Evolutionary conservation across 257 asterid genomes (phyloP).

Genomic region (Ilex aquifolium): DNA sequence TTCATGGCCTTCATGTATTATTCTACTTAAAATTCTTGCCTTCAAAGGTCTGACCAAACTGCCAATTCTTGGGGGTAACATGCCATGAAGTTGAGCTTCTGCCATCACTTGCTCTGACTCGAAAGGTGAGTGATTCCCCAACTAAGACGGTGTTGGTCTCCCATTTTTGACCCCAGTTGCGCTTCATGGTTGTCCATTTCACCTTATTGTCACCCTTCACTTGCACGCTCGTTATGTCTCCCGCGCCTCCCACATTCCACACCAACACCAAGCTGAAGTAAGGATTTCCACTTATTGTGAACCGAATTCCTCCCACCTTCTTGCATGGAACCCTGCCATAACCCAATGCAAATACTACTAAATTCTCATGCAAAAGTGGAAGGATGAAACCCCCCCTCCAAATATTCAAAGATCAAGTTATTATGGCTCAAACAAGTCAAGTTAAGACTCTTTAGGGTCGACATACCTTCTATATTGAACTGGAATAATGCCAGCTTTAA

Average conservation of each 20-base stretch:
- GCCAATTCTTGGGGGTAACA: slow-evolving; percentile 30
- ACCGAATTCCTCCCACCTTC: slow-evolving; percentile 40
- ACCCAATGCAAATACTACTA: too few relatives aligned
- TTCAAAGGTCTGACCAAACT: slow-evolving; percentile 34
- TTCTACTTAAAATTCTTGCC: slow-evolving; percentile 25
- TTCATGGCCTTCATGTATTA: too few relatives aligned
- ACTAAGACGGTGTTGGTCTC: slow-evolving; percentile 22
- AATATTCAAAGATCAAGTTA: too few relatives aligned
- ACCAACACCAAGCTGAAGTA: slow-evolving; percentile 33
- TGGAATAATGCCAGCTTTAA: slow-evolving; percentile 36
- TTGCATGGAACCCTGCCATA: slow-evolving; percentile 40
- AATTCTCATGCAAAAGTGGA: too few relatives aligned
- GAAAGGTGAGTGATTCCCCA: slow-evolving; percentile 25
- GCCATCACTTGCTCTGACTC: slow-evolving; percentile 39
- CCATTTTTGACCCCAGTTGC: slow-evolving; percentile 47
- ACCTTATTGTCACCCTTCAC: slow-evolving; percentile 15
- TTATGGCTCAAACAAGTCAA: too few relatives aligned
- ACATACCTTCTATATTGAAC: slow-evolving; percentile 32
- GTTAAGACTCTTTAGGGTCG: too few relatives aligned
- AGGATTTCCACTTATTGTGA: slow-evolving; percentile 36
- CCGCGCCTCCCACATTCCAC: slow-evolving; percentile 45
- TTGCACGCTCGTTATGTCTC: slow-evolving; percentile 30
- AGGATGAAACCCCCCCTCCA: too few relatives aligned
- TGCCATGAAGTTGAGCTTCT: slow-evolving; percentile 12
- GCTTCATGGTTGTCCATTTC: slow-evolving; percentile 22